A percentile compares a stretch with the other conserved stretches of the same genome.
These are phyloP conservation scores for Yarrowia bubula DNA, from an alignment of 805 yeast species.

Conservation along the genomic window DNA sequence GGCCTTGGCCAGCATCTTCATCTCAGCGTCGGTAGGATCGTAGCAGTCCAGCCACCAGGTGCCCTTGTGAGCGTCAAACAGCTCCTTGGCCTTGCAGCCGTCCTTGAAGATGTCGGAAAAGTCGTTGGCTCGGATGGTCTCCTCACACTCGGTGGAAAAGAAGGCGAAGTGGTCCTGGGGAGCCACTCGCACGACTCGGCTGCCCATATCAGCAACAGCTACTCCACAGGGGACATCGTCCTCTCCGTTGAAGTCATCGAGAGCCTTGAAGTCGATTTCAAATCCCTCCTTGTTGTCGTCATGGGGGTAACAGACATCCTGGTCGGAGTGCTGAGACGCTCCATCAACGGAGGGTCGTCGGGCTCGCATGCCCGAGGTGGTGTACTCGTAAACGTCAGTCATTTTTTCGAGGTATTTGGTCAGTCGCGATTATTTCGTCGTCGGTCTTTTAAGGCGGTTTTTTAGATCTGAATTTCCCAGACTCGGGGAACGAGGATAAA, in stretches of 20 bases:
- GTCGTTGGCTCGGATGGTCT: slow-evolving; percentile 86
- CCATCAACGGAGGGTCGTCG: slow-evolving; percentile 26
- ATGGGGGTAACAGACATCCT: slow-evolving; percentile 27
- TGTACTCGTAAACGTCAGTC: slow-evolving; percentile 3
- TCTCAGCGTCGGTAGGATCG: slow-evolving; percentile 92
- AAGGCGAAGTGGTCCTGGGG: slow-evolving; percentile 81
- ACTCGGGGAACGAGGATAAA: slow-evolving; percentile 21
- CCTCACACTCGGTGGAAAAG: slow-evolving; percentile 77
- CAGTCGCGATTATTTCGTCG: background rate
- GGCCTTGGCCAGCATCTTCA: slow-evolving; percentile 87
- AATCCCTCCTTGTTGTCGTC: slow-evolving; percentile 27
- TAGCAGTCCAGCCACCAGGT: slow-evolving; percentile 99
- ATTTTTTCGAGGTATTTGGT: background rate
- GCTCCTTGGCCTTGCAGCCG: slow-evolving; percentile 61
- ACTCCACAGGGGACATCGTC: slow-evolving; percentile 4
- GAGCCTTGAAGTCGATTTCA: slow-evolving; percentile 9
- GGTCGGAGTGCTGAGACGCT: slow-evolving; percentile 23
- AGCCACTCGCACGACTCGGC: slow-evolving; percentile 1
- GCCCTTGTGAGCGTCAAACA: slow-evolving; percentile 69
- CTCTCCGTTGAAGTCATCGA: background rate
- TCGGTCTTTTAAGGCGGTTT: slow-evolving; percentile 21
- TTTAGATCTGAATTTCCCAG: slow-evolving; percentile 25
- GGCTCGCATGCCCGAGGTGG: slow-evolving; percentile 9
- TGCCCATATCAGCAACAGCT: background rate
- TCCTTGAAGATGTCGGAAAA: slow-evolving; percentile 65